These are phyloP conservation scores for Leccinum fibrillosum DNA, from an alignment of 768 basidiomycete species.

Conservation along the genomic window DNA sequence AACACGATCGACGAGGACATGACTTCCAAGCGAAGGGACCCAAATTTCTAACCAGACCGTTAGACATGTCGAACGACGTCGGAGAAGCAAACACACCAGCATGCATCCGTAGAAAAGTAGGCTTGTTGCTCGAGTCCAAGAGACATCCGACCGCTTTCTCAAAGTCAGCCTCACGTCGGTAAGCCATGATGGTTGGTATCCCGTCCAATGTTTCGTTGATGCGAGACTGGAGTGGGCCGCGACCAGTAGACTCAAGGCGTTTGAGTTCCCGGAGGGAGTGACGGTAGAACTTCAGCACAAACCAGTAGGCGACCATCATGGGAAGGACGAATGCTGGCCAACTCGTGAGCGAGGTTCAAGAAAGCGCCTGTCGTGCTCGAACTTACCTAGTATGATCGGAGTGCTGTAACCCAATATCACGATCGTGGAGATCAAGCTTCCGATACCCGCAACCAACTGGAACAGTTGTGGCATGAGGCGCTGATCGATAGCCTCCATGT, in stretches of 20 bases:
- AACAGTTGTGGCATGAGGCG: slow-evolving; percentile 32
- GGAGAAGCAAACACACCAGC: slow-evolving; percentile 17
- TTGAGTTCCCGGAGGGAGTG: slow-evolving; percentile 48
- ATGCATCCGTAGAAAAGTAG: slow-evolving; percentile 24
- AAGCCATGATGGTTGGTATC: slow-evolving; percentile 46
- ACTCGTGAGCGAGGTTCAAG: slow-evolving; percentile 17
- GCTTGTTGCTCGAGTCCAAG: slow-evolving; percentile 27
- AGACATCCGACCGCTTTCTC: slow-evolving; percentile 19
- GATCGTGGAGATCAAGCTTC: slow-evolving; percentile 22
- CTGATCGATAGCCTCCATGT: slow-evolving; percentile 39
- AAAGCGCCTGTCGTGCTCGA: slow-evolving; percentile 19
- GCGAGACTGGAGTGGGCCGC: slow-evolving; percentile 47
- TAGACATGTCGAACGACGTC: not conserved
- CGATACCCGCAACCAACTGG: slow-evolving; percentile 23
- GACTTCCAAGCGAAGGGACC: slow-evolving; percentile 31
- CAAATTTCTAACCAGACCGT: slow-evolving; percentile 24
- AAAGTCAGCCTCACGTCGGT: slow-evolving; percentile 33
- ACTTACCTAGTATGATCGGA: slow-evolving; percentile 35
- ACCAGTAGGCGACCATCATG: slow-evolving; percentile 34
- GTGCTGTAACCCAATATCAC: slow-evolving; percentile 24
- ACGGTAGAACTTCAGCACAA: slow-evolving; percentile 46
- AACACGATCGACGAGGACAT: slow-evolving; percentile 28
- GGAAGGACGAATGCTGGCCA: slow-evolving; percentile 22
- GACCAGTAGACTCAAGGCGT: slow-evolving; percentile 40
- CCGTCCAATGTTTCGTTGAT: slow-evolving; percentile 52